These are phyloP conservation scores for Polysphondylium violaceum DNA, from an alignment of 78 protist genomes.

Conservation along the genomic window DNA sequence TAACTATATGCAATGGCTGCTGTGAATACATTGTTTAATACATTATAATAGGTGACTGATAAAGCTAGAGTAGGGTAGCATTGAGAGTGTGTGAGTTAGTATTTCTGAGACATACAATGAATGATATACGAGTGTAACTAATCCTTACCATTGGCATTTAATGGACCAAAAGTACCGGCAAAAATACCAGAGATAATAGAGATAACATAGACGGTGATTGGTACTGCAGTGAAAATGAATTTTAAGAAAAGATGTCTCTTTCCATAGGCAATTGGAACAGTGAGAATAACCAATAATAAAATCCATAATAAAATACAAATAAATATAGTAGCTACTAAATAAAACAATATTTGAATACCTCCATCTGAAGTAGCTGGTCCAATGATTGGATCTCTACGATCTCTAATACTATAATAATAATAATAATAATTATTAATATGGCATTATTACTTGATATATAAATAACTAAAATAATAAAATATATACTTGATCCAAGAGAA, in stretches of 20 bases:
- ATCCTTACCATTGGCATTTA: slow-evolving; percentile 43
- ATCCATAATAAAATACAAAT: slow-evolving; percentile 70
- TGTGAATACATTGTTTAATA: slow-evolving; percentile 54
- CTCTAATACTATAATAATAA: slow-evolving; percentile 25
- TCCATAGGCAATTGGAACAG: slow-evolving; percentile 15
- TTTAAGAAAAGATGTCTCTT: slow-evolving; percentile 11
- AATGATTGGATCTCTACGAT: slow-evolving; percentile 63
- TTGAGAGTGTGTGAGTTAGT: neutral
- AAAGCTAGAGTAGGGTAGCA: slow-evolving; percentile 15
- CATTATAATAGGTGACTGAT: slow-evolving; percentile 26
- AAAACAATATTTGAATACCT: slow-evolving; percentile 49
- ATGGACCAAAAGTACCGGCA: slow-evolving; percentile 80
- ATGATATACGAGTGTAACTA: neutral
- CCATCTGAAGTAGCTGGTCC: slow-evolving; percentile 26
- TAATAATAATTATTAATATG: neutral
- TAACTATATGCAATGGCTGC: slow-evolving; percentile 43
- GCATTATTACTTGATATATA: neutral
- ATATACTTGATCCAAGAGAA: slow-evolving; percentile 59
- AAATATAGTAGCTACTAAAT: slow-evolving; percentile 51
- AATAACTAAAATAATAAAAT: neutral
- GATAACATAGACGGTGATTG: slow-evolving; percentile 32
- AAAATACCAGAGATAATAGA: slow-evolving; percentile 51
- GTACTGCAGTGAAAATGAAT: slow-evolving; percentile 43
- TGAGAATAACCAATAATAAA: slow-evolving; percentile 35
- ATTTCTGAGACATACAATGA: neutral